A percentile compares a stretch with the other conserved stretches of the same genome.
Conservation (phyloP, 805 yeast species). For the Monosporozyma siamensis region DNA sequence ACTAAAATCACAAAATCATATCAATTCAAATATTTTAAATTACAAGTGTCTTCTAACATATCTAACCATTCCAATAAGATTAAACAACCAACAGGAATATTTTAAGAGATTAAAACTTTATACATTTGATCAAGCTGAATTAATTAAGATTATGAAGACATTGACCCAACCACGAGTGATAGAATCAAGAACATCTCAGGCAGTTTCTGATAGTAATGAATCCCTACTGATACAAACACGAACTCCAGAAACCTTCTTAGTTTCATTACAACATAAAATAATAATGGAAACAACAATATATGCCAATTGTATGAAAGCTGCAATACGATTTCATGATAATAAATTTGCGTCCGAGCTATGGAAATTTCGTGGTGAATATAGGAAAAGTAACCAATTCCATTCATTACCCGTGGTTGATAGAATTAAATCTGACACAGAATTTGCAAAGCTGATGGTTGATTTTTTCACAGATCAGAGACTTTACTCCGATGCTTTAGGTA, state of each 20-base stretch:
- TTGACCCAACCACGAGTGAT: no score
- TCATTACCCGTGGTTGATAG: slow-evolving; percentile 40
- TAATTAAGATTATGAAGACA: slow-evolving; percentile 6
- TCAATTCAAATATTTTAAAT: slow-evolving; percentile 18
- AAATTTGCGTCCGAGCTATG: slow-evolving; percentile 59
- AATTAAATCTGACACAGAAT: slow-evolving; percentile 26
- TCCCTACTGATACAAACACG: neutral
- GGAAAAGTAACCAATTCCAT: slow-evolving; percentile 47
- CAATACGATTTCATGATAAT: slow-evolving; percentile 44
- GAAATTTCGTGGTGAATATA: slow-evolving; percentile 68
- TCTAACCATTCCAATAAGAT: slow-evolving; percentile 23
- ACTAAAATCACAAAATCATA: slow-evolving; percentile 9
- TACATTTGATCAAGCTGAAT: slow-evolving; percentile 20
- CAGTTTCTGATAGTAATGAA: no score
- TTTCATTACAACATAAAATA: slow-evolving; percentile 25
- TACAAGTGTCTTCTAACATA: slow-evolving; percentile 16
- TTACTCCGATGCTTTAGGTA: slow-evolving; percentile 59
- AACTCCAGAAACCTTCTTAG: slow-evolving; percentile 4
- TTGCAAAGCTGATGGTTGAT: slow-evolving; percentile 64
- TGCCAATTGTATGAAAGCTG: slow-evolving; percentile 56
- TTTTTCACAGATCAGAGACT: slow-evolving; percentile 47
- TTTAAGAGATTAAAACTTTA: slow-evolving; percentile 18
- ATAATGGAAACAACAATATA: slow-evolving; percentile 44
- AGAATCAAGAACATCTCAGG: no score
- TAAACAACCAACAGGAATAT: slow-evolving; percentile 21